phyloP scores from a whole-genome alignment of 345 rosid genomes.

The Nephelium lappaceum region DNA sequence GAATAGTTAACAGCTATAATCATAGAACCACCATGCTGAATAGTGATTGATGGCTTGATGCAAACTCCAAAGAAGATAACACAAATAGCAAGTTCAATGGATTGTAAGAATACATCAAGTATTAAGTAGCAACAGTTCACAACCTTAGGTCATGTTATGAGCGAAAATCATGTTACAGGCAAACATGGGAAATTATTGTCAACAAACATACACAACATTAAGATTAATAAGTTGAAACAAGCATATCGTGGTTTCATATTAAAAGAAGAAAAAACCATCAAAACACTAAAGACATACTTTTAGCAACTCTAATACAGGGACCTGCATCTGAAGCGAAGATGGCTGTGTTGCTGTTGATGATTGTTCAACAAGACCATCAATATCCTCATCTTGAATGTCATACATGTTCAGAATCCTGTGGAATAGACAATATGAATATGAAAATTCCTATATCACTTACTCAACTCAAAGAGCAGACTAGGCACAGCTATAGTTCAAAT shows the following conservation, averaged over 20 bases:
- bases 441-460: not conserved
- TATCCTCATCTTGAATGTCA: conserved; percentile 76
- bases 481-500: not conserved
- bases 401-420: conserved; percentile 88
- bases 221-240: not conserved
- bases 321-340: conserved; percentile 72
- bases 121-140: not conserved
- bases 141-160: not conserved
- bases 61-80: not conserved
- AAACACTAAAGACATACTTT: conserved; percentile 53
- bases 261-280: conserved; percentile 16
- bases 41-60: not conserved
- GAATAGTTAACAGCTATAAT: not conserved
- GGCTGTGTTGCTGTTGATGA: conserved; percentile 48
- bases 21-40: not conserved
- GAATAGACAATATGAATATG: conserved; percentile 11
- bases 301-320: conserved; percentile 83
- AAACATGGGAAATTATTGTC: not conserved
- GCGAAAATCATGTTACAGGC: not conserved
- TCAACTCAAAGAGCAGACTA: not conserved
- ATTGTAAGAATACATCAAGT: not conserved
- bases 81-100: not conserved
- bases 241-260: not conserved
- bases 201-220: not conserved
- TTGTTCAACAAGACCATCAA: conserved; percentile 60